phyloP scores from a whole-genome alignment of 2,329 filamentous ascomycete genomes.

The Neocucurbitaria cava region DNA sequence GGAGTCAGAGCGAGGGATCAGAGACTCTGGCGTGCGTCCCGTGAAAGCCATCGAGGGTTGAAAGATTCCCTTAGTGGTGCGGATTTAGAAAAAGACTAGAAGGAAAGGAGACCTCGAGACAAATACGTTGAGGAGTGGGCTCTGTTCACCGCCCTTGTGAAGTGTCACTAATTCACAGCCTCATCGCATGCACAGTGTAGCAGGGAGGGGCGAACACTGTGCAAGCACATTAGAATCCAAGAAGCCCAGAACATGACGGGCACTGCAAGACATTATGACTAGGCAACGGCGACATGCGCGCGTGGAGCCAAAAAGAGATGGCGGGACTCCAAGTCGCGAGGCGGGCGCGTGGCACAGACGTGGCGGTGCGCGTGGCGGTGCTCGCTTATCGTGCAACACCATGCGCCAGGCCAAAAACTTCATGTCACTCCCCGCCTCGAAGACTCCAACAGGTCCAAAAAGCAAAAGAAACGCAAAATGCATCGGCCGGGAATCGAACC shows the following conservation, averaged over 20 bases:
- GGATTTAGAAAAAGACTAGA: not conserved
- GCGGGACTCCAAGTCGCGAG: constrained; percentile 25
- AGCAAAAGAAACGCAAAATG: constrained; percentile 12
- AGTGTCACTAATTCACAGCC: constrained; percentile 4
- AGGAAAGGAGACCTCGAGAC: not conserved
- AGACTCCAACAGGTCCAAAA: not conserved
- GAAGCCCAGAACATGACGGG: constrained; percentile 1
- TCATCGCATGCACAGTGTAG: constrained; percentile 1
- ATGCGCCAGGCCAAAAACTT: not conserved
- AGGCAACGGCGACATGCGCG: constrained; percentile 17
- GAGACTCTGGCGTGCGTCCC: constrained; percentile 74
- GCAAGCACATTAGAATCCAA: not conserved
- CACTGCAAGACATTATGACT: constrained; percentile 16
- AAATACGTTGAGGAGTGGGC: not conserved
- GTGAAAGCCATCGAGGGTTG: constrained; percentile 38
- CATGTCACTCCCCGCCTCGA: not conserved
- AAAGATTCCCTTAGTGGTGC: not conserved
- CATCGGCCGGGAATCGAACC: constrained; percentile 36
- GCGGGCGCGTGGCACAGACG: constrained; percentile 18
- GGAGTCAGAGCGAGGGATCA: constrained; percentile 80
- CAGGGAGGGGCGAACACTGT: not conserved
- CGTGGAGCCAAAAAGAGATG: constrained; percentile 24
- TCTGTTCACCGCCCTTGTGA: not conserved
- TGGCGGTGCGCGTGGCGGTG: constrained; percentile 20
- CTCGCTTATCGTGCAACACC: not conserved